Base-by-base conservation (phyloP, 306 rosid genomes). In the Casuarina glauca region DNA sequence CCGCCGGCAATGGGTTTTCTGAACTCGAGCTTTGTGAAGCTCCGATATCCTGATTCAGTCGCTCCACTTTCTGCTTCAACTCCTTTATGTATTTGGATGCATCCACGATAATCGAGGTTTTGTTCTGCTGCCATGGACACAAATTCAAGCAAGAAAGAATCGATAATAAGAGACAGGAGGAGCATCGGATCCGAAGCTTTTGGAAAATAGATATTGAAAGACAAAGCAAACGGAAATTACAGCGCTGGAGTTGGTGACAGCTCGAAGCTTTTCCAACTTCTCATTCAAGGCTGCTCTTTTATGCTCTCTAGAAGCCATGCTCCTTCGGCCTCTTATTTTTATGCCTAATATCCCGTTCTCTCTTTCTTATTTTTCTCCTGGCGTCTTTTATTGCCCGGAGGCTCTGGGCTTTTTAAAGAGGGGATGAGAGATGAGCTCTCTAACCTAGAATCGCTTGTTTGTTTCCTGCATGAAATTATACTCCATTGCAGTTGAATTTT, bases 81-180 rank as follows among this genome's bases (percentile, higher is more conserved):
- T 89, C 97, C 67, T 84, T 67, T 55, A 92, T 92, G 52, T 90
- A 90, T 49, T 82, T 92, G 39, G 93, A 84, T 53, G 96, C 96
- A 71, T 92, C 97, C 45, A 87, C 93, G 58, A 92, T 82, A 79
- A 90, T 88, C 52, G 96, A 92, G 73, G 92, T 90, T 82, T 82
- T 87, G 84, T 87, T 88, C 83, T 82, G n/a, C 96, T 90, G 85
- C 70, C 60, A 86, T 66, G 46, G 7, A 44, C 70, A 66, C 13
- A 53, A 38, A 45, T 66, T 42, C 35, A 9, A 11, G 44, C 13
- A 42, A 66, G 71, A 2, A 72, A 43, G 75, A 0, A 1, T 9
- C 2, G 2, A 48, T 48, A 48, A 9, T 48, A 10, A 48, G 51
- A 48, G 51, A 26, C 32, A 26, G 32, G 32, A 26, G 32, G 32